These are phyloP conservation scores for Pseudoperonospora humuli DNA, from an alignment of 352 stramenopile genomes.

Conservation along the genomic window DNA sequence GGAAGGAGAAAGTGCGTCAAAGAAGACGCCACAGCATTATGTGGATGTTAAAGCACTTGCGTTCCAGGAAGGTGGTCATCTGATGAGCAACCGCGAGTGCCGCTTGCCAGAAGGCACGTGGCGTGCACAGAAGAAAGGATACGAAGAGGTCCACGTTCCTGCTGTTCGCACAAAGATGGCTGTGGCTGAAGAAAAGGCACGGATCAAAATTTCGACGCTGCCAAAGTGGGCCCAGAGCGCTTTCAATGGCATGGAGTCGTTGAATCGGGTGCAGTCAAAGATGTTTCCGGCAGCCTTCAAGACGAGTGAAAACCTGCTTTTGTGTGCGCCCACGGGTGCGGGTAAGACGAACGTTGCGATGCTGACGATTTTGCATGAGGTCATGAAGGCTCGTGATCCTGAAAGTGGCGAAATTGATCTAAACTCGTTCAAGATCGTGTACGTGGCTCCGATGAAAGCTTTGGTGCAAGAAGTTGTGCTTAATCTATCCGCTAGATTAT, in stretches of 20 bases:
- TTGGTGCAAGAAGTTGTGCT: conserved; percentile 99
- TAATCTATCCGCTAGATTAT: conserved; percentile 94
- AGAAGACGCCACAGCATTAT: conserved; percentile 74
- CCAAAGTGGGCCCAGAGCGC: conserved; percentile 93
- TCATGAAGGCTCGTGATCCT: conserved; percentile 88
- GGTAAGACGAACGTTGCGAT: conserved; percentile 99
- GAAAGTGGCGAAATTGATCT: conserved; percentile 89
- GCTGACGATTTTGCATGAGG: conserved; percentile 97
- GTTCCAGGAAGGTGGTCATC: conserved; percentile 93
- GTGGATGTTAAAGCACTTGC: conserved; percentile 93
- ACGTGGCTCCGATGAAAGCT: conserved; percentile 99
- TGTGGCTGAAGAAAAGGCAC: conserved; percentile 60
- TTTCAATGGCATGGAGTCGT: conserved; percentile 96
- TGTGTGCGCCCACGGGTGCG: conserved; percentile 98
- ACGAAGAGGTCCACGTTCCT: conserved; percentile 99
- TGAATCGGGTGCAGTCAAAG: conserved; percentile 99
- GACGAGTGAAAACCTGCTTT: conserved; percentile 94
- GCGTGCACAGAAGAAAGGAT: conserved; percentile 95
- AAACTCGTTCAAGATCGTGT: conserved; percentile 99
- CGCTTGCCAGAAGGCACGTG: conserved; percentile 94
- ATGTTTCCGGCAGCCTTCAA: conserved; percentile 91
- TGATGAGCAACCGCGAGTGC: conserved; percentile 98
- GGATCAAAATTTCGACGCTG: conserved; percentile 88
- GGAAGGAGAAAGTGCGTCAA: conserved; percentile 13
- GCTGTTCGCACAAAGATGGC: conserved; percentile 84